A percentile compares a stretch with the other conserved stretches of the same genome.
Evolutionary conservation across 495 filamentous ascomycete species (phyloP).

Genomic region (Entonaema liquescens): DNA sequence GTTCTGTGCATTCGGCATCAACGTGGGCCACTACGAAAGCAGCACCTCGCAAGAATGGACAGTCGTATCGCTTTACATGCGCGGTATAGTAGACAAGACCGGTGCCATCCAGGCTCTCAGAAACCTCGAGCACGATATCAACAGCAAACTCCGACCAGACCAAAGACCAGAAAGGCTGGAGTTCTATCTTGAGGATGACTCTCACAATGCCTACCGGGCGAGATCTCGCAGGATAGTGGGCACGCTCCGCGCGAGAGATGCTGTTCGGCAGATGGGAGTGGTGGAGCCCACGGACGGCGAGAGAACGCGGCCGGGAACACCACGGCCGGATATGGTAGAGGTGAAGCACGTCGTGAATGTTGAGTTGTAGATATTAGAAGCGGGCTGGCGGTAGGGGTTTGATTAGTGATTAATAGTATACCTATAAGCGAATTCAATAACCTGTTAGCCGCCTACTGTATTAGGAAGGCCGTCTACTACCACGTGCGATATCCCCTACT

Average conservation of each 20-base stretch:
- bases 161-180: constrained; percentile 18
- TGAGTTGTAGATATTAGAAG: not conserved
- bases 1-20: not conserved
- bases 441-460: not conserved
- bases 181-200: constrained; percentile 22
- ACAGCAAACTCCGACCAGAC: constrained; percentile 3
- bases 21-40: not conserved
- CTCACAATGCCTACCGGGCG: constrained; percentile 11
- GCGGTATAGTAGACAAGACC: not conserved
- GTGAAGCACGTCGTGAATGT: not conserved
- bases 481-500: not conserved
- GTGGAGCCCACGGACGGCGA: constrained; percentile 1
- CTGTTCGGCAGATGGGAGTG: constrained; percentile 3
- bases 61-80: constrained; percentile 10
- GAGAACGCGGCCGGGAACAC: constrained; percentile 5
- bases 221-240: constrained; percentile 14
- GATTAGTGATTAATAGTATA: not conserved
- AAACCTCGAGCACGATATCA: constrained; percentile 17
- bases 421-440: not conserved
- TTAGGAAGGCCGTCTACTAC: not conserved
- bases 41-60: constrained; percentile 3
- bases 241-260: constrained; percentile 4
- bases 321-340: not conserved
- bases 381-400: not conserved
- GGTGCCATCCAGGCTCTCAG: not conserved